These are phyloP conservation scores for Bruguiera parviflora DNA, from an alignment of 345 rosid genomes.

Conservation along the genomic window DNA sequence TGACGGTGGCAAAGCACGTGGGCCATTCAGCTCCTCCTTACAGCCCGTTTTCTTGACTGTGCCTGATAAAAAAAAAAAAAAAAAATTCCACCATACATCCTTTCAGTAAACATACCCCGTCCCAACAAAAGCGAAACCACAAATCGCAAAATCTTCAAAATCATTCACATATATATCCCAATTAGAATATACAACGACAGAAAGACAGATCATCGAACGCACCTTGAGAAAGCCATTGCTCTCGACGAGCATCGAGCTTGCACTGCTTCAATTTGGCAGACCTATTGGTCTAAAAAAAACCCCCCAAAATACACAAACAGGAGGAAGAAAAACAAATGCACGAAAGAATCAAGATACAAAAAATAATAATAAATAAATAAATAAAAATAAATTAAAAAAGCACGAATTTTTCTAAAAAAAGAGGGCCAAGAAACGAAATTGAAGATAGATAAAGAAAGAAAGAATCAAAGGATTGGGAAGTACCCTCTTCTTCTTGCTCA, in stretches of 20 bases:
- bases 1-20: not conserved
- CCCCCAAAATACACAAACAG: not conserved
- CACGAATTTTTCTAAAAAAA: not conserved
- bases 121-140: slow-evolving; percentile 13
- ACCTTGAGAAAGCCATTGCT: slow-evolving; percentile 99
- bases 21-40: slow-evolving; percentile 41
- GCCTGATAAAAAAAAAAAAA: slow-evolving; percentile 23
- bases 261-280: slow-evolving; percentile 88
- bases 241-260: slow-evolving; percentile 90
- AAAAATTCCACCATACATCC: not conserved
- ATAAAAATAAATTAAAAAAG: no score
- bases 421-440: not conserved
- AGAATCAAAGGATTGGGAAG: not conserved
- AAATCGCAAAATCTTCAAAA: not conserved
- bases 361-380: no score
- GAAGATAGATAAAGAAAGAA: not conserved
- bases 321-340: not conserved
- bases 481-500: slow-evolving; percentile 79
- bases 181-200: not conserved
- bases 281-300: slow-evolving; percentile 59
- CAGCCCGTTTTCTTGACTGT: slow-evolving; percentile 49
- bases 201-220: not conserved
- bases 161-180: not conserved
- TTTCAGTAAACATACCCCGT: slow-evolving; percentile 4
- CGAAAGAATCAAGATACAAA: not conserved